phyloP scores from a whole-genome alignment of 176 grass and related monocot species.

The Carex parvula region DNA sequence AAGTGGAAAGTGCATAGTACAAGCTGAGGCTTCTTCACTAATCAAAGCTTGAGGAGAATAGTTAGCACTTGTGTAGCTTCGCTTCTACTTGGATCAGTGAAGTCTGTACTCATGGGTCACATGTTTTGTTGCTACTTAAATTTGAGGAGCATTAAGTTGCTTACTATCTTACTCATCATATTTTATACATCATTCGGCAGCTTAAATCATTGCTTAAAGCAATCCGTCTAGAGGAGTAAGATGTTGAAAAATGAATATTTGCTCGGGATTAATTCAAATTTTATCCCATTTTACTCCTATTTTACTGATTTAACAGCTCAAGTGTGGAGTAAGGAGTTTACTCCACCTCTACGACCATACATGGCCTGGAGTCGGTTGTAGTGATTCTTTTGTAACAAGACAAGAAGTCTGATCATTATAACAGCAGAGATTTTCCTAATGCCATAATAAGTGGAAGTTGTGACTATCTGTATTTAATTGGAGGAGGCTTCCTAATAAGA shows the following conservation, averaged over 20 bases:
- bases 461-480: not conserved
- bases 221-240: no score
- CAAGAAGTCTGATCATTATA: not conserved
- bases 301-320: no score
- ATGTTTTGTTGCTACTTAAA: no score
- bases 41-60: not conserved
- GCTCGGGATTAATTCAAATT: no score
- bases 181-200: no score
- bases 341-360: no score
- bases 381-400: not conserved
- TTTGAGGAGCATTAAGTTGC: no score
- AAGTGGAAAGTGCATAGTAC: conserved; percentile 48
- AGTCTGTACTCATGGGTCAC: not conserved
- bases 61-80: not conserved
- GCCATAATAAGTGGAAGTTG: not conserved
- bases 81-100: not conserved
- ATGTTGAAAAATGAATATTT: no score
- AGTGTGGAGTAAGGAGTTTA: no score
- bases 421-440: not conserved
- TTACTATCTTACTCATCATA: no score
- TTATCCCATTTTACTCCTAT: no score
- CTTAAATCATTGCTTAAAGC: no score
- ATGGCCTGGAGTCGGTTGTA: not conserved
- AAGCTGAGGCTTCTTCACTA: not conserved
- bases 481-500: not conserved